Conservation (phyloP, 176 grass and related monocot genomes). For the Bromus sterilis region DNA sequence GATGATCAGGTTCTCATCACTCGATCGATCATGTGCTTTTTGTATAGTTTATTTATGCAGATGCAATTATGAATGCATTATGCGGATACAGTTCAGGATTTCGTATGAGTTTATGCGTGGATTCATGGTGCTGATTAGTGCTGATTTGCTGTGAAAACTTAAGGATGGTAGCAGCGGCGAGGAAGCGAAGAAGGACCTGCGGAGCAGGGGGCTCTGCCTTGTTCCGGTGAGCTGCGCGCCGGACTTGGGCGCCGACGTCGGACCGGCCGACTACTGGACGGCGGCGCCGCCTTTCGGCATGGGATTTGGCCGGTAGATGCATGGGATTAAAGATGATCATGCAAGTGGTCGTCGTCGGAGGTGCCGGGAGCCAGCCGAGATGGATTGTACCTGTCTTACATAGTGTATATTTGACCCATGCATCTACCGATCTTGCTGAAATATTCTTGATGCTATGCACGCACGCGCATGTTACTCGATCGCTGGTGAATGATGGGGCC, state of each 20-base stretch:
- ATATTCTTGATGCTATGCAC: neutral
- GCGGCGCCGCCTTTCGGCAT: conserved; percentile 44
- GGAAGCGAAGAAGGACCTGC: conserved; percentile 57
- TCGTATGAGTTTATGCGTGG: neutral
- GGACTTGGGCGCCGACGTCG: conserved; percentile 40
- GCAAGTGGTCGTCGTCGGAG: neutral
- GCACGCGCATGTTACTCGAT: too few species aligned
- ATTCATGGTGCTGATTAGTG: neutral
- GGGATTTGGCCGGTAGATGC: conserved; percentile 42
- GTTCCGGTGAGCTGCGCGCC: conserved; percentile 72
- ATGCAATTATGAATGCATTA: neutral
- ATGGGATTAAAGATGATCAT: neutral
- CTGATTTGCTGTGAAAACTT: neutral
- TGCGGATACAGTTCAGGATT: neutral
- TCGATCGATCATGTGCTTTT: neutral
- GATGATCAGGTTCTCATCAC: conserved; percentile 23
- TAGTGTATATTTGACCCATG: too few species aligned
- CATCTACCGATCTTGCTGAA: neutral
- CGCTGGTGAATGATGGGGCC: too few species aligned
- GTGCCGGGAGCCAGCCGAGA: neutral
- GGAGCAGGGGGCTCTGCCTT: conserved; percentile 80
- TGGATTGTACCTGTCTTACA: too few species aligned
- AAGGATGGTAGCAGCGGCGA: conserved; percentile 35
- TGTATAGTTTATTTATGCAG: neutral
- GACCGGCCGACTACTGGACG: conserved; percentile 65